phyloP scores from a whole-genome alignment of 2,329 filamentous ascomycete genomes.

The Aureobasidium sp. region DNA sequence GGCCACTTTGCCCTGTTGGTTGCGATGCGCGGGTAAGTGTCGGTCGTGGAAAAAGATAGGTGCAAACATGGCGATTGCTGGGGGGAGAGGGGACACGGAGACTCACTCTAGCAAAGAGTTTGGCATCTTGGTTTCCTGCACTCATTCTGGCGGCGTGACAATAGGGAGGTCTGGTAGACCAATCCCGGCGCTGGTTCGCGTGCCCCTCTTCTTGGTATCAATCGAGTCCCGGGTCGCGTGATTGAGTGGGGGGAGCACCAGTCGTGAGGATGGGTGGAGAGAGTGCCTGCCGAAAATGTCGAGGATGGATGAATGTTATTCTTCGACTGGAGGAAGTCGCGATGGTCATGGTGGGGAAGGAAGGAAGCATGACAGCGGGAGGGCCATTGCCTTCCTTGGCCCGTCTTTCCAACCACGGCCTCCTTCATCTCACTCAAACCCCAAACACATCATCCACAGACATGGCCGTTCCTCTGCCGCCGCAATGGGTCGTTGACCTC shows the following conservation, averaged over 20 bases:
- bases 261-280: background rate
- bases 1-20: constrained; percentile 89
- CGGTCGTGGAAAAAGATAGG: constrained; percentile 29
- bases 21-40: constrained; percentile 43
- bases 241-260: background rate
- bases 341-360: constrained; percentile 8
- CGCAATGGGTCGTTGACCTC: constrained; percentile 78
- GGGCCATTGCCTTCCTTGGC: background rate
- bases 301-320: background rate
- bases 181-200: constrained; percentile 12
- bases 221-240: constrained; percentile 2
- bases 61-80: constrained; percentile 33
- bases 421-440: background rate
- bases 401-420: background rate
- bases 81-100: background rate
- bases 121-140: constrained; percentile 83
- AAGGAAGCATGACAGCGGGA: background rate
- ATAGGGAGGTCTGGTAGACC: constrained; percentile 22
- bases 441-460: background rate
- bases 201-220: constrained; percentile 15
- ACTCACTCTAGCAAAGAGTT: constrained; percentile 95
- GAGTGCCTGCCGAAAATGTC: background rate
- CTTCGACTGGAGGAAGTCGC: background rate
- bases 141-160: constrained; percentile 45
- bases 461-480: constrained; percentile 39